phyloP scores from a whole-genome alignment of 345 rosid genomes.

The Cardamine resedifolia region DNA sequence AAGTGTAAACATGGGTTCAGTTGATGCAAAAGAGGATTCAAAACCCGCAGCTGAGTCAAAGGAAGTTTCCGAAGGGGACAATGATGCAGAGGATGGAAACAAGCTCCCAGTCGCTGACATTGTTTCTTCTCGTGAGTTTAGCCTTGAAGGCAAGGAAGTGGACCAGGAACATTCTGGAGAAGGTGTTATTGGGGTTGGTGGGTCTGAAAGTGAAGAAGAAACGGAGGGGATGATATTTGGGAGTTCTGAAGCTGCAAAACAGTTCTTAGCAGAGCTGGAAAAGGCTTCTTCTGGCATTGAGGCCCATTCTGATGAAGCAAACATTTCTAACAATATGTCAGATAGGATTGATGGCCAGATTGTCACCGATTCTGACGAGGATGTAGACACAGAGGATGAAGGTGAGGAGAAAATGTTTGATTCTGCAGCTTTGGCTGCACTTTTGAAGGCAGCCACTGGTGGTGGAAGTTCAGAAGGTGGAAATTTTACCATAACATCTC shows the following conservation, averaged over 20 bases:
- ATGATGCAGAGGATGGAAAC: constrained; percentile 40
- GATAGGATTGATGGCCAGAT: constrained; percentile 77
- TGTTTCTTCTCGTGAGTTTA: constrained; percentile 33
- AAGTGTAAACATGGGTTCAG: constrained; percentile 20
- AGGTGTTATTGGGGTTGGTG: constrained; percentile 42
- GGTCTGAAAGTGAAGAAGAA: constrained; percentile 59
- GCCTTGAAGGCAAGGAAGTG: constrained; percentile 45
- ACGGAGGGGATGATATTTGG: constrained; percentile 67
- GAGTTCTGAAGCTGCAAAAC: constrained; percentile 77
- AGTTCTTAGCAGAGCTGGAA: constrained; percentile 80
- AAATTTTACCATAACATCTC: constrained; percentile 63
- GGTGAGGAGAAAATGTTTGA: constrained; percentile 78
- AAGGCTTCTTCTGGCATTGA: constrained; percentile 55
- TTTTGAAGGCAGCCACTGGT: constrained; percentile 86
- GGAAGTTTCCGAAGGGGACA: constrained; percentile 27
- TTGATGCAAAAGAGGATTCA: constrained; percentile 23
- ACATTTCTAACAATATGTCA: constrained; percentile 52
- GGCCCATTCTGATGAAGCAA: constrained; percentile 54
- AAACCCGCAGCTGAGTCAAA: constrained; percentile 31
- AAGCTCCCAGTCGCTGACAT: constrained; percentile 27
- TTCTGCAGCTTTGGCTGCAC: constrained; percentile 89
- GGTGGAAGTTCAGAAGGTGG: constrained; percentile 63
- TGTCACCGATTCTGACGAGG: constrained; percentile 87
- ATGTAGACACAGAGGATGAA: constrained; percentile 84
- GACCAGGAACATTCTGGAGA: constrained; percentile 37